Percentiles rank a stretch among this genome's conserved stretches.
phyloP scores from a whole-genome alignment of 2,329 filamentous ascomycete genomes.

The Fusarium sp. region DNA sequence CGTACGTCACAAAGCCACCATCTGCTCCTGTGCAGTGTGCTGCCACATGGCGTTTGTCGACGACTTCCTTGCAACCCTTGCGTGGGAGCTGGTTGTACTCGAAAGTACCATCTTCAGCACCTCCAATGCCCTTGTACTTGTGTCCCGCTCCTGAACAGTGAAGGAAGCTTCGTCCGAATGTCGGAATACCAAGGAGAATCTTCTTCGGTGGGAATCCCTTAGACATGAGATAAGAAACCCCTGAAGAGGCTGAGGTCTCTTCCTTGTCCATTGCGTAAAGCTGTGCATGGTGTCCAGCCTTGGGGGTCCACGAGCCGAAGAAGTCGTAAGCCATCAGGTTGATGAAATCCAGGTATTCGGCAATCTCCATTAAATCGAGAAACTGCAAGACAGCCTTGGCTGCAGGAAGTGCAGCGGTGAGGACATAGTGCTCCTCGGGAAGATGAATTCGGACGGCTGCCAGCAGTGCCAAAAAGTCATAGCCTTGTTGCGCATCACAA shows the following conservation, averaged over 20 bases:
- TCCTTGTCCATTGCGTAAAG: conserved; percentile 71
- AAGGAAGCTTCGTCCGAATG: conserved; percentile 80
- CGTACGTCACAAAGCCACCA: conserved; percentile 82
- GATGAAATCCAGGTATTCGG: conserved; percentile 76
- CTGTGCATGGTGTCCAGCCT: conserved; percentile 80
- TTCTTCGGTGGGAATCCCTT: conserved; percentile 76
- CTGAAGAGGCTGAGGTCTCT: conserved; percentile 73
- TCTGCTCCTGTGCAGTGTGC: conserved; percentile 79
- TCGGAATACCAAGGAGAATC: conserved; percentile 79
- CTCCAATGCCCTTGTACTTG: conserved; percentile 63
- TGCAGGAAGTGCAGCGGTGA: conserved; percentile 79
- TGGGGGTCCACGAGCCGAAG: conserved; percentile 74
- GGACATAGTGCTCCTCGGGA: conserved; percentile 73
- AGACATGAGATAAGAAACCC: conserved; percentile 72
- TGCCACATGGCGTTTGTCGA: conserved; percentile 75
- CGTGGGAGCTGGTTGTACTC: conserved; percentile 78
- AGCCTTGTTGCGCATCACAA: conserved; percentile 71
- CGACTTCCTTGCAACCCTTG: conserved; percentile 69
- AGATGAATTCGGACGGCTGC: conserved; percentile 73
- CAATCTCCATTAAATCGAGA: conserved; percentile 72
- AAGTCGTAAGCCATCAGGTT: conserved; percentile 88
- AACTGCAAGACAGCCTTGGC: conserved; percentile 72
- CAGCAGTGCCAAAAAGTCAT: conserved; percentile 76
- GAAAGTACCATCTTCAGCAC: conserved; percentile 73
- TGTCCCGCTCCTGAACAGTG: conserved; percentile 73